Conservation (phyloP, 2,329 filamentous ascomycete genomes). For the Sarocladium oryzae region DNA sequence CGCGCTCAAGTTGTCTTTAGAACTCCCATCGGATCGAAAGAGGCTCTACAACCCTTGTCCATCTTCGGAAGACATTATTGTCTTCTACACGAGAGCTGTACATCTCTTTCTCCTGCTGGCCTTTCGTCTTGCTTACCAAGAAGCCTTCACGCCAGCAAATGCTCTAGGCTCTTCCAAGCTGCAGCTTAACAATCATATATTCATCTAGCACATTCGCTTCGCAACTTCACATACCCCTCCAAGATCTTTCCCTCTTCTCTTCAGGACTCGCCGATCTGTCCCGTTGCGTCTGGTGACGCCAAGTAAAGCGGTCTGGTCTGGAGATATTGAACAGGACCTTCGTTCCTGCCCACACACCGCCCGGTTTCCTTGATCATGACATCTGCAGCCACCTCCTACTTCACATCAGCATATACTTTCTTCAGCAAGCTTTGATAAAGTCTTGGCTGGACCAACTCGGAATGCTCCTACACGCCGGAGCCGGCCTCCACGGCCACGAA, state of each 20-base stretch:
- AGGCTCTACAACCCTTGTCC: neutral
- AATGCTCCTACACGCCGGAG: slow-evolving; percentile 55
- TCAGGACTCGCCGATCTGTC: neutral
- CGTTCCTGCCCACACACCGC: too few species aligned
- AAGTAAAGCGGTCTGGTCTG: too few species aligned
- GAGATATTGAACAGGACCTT: too few species aligned
- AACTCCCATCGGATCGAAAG: neutral
- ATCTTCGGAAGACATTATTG: neutral
- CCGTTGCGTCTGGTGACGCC: neutral
- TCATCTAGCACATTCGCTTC: neutral
- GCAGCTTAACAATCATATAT: neutral
- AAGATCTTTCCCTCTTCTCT: neutral
- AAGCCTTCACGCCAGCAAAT: too few species aligned
- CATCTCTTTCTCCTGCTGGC: too few species aligned
- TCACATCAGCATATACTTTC: neutral
- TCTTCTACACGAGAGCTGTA: too few species aligned
- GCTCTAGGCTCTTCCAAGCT: neutral
- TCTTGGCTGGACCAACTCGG: slow-evolving; percentile 4
- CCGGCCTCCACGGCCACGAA: slow-evolving; percentile 54
- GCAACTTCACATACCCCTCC: neutral
- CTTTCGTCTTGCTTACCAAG: too few species aligned
- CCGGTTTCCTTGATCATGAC: neutral
- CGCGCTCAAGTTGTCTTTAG: neutral
- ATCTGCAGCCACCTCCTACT: neutral
- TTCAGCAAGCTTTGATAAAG: neutral